Evolutionary conservation across 2,329 filamentous ascomycete species (phyloP), one percentile per base, ranked within the genome.

Genomic region (Rhinocladiella similis): DNA sequence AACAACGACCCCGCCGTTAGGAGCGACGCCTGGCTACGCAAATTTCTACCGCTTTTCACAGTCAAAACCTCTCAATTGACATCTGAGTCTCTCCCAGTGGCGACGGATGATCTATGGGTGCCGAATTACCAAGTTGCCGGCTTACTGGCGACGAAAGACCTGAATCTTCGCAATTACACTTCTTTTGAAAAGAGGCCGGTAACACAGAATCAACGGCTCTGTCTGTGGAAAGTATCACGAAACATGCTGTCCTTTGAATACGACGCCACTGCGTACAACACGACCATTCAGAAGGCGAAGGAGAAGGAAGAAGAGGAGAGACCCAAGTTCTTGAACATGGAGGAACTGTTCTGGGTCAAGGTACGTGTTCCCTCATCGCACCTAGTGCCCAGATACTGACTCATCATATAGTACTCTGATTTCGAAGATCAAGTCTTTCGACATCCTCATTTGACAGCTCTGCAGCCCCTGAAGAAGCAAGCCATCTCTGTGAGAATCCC

Each of bases 301-400:
- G 67, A 71, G 56, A 68, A 72, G 60, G 74, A 77, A 65, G 69
- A 67, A 47, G 75, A 76, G 63, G 75, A 73, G 20, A 66, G 70
- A 49, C 74, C 73, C 22, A 80, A 77, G 64, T 80, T 78, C 67
- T 74, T 75, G 60, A 70, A 70, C 25, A 76, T 80, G 75, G 72
- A 77, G 54, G 76, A 76, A 67, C 68, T 80, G 47, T 80, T 80
- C 61, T 80, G 77, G 77, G 73, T 80, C 57, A 76, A 73, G 70
- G 75, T 77, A 69, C 64, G 72, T 60, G 12, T 48, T 36, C 41
- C 5, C 18, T 20, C 19, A 5, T 20, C 4, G 18, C 29, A 27
- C 14, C 1, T 14, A 1, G 13, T 43, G n/a, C 52, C 35, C 57
- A 66, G 54, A 65, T 54, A 53, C 47, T 63, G 45, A 60, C 43